These are phyloP conservation scores for Rhizomucor miehei DNA, from an alignment of 371 early-diverging fungal species.

Conservation along the genomic window DNA sequence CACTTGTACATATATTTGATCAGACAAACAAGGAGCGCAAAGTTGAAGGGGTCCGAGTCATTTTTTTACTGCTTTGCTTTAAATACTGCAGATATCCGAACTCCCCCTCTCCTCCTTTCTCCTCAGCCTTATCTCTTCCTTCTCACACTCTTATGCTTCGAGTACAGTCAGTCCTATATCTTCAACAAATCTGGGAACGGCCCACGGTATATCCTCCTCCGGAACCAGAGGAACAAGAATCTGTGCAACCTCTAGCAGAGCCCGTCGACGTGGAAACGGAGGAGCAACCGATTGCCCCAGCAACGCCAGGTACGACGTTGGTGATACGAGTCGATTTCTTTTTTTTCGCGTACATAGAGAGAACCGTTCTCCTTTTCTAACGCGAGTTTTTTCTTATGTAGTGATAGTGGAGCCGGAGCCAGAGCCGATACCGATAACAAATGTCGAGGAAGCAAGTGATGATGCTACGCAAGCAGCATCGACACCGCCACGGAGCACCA, in stretches of 20 bases:
- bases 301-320: too few species aligned
- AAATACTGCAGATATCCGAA: neutral
- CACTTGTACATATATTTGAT: neutral
- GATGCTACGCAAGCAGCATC: too few species aligned
- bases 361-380: too few species aligned
- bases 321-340: too few species aligned
- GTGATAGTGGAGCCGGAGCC: neutral
- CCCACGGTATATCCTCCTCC: neutral
- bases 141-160: conserved; percentile 6
- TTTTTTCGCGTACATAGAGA: too few species aligned
- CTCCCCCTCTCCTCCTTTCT: neutral
- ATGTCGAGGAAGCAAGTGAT: too few species aligned
- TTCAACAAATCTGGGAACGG: conserved; percentile 16
- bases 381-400: too few species aligned
- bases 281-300: too few species aligned
- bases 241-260: too few species aligned
- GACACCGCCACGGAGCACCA: too few species aligned
- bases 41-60: neutral
- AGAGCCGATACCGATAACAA: neutral
- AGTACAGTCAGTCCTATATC: conserved; percentile 2
- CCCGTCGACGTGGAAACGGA: too few species aligned
- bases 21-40: neutral
- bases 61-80: neutral
- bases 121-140: neutral
- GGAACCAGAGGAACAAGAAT: neutral